Percentiles rank a stretch among this genome's conserved stretches.
Conservation (phyloP, 805 yeast species). For the Diddensiella santjacobensis region DNA sequence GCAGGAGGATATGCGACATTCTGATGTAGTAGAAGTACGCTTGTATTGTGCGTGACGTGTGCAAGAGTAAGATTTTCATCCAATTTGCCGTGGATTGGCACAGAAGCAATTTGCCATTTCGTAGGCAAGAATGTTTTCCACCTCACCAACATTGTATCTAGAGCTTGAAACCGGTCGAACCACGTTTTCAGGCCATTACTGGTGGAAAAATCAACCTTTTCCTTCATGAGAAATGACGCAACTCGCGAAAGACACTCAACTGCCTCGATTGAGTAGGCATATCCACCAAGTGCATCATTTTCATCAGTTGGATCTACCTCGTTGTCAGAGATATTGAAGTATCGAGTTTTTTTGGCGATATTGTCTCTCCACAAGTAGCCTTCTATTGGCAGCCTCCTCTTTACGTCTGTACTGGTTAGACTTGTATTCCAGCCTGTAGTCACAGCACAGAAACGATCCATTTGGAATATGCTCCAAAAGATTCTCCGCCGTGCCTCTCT, state of each 20-base stretch:
- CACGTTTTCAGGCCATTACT: constrained; percentile 11
- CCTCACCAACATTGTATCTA: constrained; percentile 14
- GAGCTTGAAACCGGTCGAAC: constrained; percentile 15
- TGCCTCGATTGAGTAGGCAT: constrained; percentile 18
- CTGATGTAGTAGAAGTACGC: constrained; percentile 18
- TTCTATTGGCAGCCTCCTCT: constrained; percentile 15
- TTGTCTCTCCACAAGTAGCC: constrained; percentile 11
- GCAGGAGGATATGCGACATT: constrained; percentile 18
- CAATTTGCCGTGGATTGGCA: constrained; percentile 7
- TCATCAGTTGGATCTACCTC: constrained; percentile 11
- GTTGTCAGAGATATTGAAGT: constrained; percentile 15
- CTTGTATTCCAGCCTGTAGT: constrained; percentile 22
- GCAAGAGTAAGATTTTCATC: constrained; percentile 19
- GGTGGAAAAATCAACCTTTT: constrained; percentile 8
- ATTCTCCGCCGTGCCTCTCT: constrained; percentile 17
- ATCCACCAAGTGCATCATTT: constrained; percentile 17
- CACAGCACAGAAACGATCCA: constrained; percentile 21
- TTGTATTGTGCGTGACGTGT: constrained; percentile 20
- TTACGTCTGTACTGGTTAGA: constrained; percentile 14
- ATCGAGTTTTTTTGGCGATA: constrained; percentile 9
- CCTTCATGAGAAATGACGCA: constrained; percentile 9
- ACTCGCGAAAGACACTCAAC: constrained; percentile 15
- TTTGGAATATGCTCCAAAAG: constrained; percentile 18
- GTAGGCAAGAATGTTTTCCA: constrained; percentile 17
- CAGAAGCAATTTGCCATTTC: constrained; percentile 15